Percentiles rank a stretch among this genome's conserved stretches.
Conservation (phyloP, 495 filamentous ascomycete species). For the Hapsidospora chrysogenum region DNA sequence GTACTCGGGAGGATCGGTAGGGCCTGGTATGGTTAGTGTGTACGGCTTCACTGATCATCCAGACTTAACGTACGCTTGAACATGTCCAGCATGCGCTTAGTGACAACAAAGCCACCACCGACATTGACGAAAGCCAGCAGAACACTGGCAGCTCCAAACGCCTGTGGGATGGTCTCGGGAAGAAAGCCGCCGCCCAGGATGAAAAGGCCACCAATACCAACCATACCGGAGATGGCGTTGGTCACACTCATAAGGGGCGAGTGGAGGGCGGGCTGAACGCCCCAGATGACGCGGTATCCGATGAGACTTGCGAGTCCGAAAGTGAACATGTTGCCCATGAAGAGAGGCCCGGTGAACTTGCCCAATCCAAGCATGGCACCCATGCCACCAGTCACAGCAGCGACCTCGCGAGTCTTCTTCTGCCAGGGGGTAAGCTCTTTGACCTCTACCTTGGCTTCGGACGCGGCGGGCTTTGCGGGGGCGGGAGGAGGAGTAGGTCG, state of each 20-base stretch:
- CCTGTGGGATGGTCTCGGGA: constrained; percentile 59
- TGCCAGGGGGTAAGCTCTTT: constrained; percentile 62
- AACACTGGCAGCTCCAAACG: constrained; percentile 58
- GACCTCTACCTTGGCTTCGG: constrained; percentile 34
- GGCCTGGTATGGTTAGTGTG: constrained; percentile 16
- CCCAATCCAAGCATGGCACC: constrained; percentile 52
- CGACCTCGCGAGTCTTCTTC: constrained; percentile 53
- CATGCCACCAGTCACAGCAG: constrained; percentile 53
- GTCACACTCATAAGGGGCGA: constrained; percentile 76
- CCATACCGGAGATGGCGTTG: constrained; percentile 77
- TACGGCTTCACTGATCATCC: neutral
- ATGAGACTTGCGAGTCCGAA: constrained; percentile 64
- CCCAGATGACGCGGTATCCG: constrained; percentile 71
- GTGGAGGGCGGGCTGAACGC: constrained; percentile 58
- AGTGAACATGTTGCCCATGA: constrained; percentile 70
- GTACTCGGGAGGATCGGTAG: constrained; percentile 67
- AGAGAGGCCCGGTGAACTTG: constrained; percentile 57
- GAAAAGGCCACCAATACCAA: constrained; percentile 68
- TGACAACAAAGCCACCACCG: constrained; percentile 67
- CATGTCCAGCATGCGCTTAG: constrained; percentile 86
- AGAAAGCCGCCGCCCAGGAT: constrained; percentile 61
- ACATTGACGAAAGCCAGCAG: constrained; percentile 71
- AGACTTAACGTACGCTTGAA: constrained; percentile 41
- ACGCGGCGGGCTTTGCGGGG: constrained; percentile 28
- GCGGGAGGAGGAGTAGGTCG: constrained; percentile 53